Percentiles rank a stretch among this genome's conserved stretches.
These are phyloP conservation scores for Termitomyces sp. DNA, from an alignment of 768 basidiomycete species.

Conservation along the genomic window DNA sequence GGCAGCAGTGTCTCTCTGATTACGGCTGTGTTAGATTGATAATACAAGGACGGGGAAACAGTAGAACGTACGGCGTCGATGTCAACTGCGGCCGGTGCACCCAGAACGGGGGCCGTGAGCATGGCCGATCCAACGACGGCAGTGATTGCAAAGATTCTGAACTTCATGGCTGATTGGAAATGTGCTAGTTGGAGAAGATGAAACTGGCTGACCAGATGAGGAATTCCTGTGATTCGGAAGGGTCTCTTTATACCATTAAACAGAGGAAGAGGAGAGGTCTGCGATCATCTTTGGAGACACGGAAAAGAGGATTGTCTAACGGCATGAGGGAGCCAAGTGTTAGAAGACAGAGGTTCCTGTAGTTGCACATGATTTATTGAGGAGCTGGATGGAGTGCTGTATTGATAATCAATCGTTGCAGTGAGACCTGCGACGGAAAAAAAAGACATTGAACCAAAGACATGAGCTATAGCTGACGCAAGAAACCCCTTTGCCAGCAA, in stretches of 20 bases:
- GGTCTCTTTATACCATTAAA: not conserved
- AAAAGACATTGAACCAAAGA: not conserved
- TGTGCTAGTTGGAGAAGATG: not conserved
- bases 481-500: not conserved
- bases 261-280: not conserved
- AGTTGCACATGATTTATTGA: not conserved
- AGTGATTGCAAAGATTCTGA: conserved; percentile 2
- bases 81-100: not conserved
- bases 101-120: conserved; percentile 2
- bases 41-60: not conserved
- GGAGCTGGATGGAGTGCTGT: not conserved
- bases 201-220: conserved; percentile 2
- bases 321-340: not conserved
- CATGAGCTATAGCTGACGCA: not conserved
- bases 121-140: conserved; percentile 4
- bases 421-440: not conserved
- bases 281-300: not conserved
- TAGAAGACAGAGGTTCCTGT: not conserved
- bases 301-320: not conserved
- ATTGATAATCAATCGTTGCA: not conserved
- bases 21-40: not conserved
- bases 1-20: not conserved
- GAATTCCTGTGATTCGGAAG: not conserved
- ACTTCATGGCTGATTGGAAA: not conserved
- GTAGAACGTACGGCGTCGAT: not conserved